Percentiles rank a stretch among this genome's conserved stretches.
Evolutionary conservation across 2,329 filamentous ascomycete species (phyloP).

Genomic region (Claviceps paspali): DNA sequence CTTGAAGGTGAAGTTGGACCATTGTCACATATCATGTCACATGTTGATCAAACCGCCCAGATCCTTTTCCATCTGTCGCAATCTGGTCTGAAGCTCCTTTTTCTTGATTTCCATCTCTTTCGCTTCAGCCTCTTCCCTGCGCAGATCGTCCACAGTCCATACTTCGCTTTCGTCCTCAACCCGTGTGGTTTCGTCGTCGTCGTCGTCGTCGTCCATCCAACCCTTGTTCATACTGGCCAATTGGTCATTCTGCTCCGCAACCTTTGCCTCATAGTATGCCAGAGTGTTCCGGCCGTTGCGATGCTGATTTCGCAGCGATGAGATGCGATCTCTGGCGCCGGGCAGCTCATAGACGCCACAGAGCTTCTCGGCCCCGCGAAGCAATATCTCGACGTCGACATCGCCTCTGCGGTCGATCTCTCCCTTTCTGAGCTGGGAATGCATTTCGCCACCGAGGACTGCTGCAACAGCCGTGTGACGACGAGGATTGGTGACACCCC

Average conservation of each 20-base stretch:
- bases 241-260: slow-evolving; percentile 60
- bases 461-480: slow-evolving; percentile 77
- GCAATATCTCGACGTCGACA: slow-evolving; percentile 71
- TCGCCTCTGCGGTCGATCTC: slow-evolving; percentile 44
- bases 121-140: slow-evolving; percentile 52
- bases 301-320: slow-evolving; percentile 54
- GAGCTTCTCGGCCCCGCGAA: slow-evolving; percentile 79
- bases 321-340: slow-evolving; percentile 64
- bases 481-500: slow-evolving; percentile 35
- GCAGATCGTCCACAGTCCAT: slow-evolving; percentile 54
- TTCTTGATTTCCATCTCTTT: slow-evolving; percentile 40
- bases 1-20: background rate
- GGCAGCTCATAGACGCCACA: slow-evolving; percentile 75
- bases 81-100: slow-evolving; percentile 35
- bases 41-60: slow-evolving; percentile 38
- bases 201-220: slow-evolving; percentile 38
- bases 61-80: slow-evolving; percentile 40
- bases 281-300: slow-evolving; percentile 58
- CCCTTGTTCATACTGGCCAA: slow-evolving; percentile 59
- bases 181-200: slow-evolving; percentile 39
- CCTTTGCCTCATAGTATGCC: slow-evolving; percentile 64
- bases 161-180: slow-evolving; percentile 30
- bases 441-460: slow-evolving; percentile 74
- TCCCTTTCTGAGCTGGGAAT: slow-evolving; percentile 56
- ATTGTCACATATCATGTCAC: slow-evolving; percentile 32